These are phyloP conservation scores for Rubus idaeus DNA, from an alignment of 306 rosid genomes.

Conservation along the genomic window DNA sequence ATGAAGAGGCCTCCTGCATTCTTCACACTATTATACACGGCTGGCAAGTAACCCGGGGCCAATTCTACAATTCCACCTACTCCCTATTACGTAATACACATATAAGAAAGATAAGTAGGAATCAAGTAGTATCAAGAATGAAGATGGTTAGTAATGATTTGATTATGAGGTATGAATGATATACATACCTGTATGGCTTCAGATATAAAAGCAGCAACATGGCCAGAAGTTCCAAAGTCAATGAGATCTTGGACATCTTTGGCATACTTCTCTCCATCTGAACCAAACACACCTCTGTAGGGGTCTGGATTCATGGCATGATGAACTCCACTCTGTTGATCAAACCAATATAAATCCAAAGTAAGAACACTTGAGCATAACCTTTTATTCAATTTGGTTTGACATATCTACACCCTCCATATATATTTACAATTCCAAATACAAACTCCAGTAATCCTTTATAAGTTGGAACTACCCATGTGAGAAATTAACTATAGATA, in stretches of 20 bases:
- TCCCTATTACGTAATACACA: constrained; percentile 45
- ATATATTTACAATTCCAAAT: too few relatives aligned
- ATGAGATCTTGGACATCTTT: constrained; percentile 79
- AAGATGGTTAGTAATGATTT: background rate
- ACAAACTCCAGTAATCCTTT: background rate
- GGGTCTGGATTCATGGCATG: constrained; percentile 95
- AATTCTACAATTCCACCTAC: constrained; percentile 88
- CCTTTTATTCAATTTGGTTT: background rate
- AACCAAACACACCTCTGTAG: constrained; percentile 87
- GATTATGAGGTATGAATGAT: constrained; percentile 1
- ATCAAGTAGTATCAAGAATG: background rate
- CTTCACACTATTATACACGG: constrained; percentile 51
- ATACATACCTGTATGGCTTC: constrained; percentile 80
- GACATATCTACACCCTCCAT: background rate
- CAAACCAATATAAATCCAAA: constrained; percentile 2
- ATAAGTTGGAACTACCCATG: background rate
- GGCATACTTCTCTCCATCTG: constrained; percentile 89
- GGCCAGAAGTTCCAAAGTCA: constrained; percentile 85
- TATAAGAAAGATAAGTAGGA: background rate
- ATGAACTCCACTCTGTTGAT: constrained; percentile 78
- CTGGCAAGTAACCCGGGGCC: constrained; percentile 88
- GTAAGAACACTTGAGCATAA: background rate
- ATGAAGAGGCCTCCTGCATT: constrained; percentile 93
- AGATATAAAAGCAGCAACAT: constrained; percentile 77
- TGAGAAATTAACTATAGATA: too few relatives aligned